A percentile compares a stretch with the other conserved stretches of the same genome.
phyloP scores from a whole-genome alignment of 2,329 filamentous ascomycete species.

The Fusarium sambucinum region DNA sequence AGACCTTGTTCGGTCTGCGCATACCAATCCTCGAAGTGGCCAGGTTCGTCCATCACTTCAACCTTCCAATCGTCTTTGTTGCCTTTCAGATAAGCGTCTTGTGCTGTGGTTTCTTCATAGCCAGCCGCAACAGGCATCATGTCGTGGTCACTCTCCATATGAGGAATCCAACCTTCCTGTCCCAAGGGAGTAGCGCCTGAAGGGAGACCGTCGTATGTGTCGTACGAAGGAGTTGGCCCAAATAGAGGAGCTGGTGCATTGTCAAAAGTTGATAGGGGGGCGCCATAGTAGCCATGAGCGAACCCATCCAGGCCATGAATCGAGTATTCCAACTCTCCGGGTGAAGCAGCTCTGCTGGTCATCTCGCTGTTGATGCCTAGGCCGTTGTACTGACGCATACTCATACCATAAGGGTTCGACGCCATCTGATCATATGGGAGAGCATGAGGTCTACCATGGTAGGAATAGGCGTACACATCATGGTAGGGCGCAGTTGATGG shows the following conservation, averaged over 20 bases:
- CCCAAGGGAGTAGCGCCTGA: conserved; percentile 13
- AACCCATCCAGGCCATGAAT: conserved; percentile 31
- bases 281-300: conserved; percentile 21
- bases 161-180: conserved; percentile 32
- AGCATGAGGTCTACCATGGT: conserved; percentile 22
- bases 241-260: conserved; percentile 17
- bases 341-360: conserved; percentile 40
- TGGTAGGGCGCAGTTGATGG: conserved; percentile 20
- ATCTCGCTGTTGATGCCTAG: conserved; percentile 24
- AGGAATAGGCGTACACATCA: conserved; percentile 31
- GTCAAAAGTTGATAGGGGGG: conserved; percentile 20
- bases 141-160: conserved; percentile 21
- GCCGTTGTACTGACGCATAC: conserved; percentile 22
- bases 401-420: conserved; percentile 28
- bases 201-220: conserved; percentile 25
- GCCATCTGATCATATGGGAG: conserved; percentile 31
- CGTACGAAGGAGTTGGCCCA: conserved; percentile 15
- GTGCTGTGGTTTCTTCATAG: conserved; percentile 32
- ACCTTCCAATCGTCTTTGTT: conserved; percentile 53
- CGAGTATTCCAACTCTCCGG: conserved; percentile 32
- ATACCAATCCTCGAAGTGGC: conserved; percentile 52
- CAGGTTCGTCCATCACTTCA: conserved; percentile 50
- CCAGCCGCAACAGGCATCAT: conserved; percentile 22
- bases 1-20: conserved; percentile 45
- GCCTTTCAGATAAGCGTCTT: conserved; percentile 51